These are phyloP conservation scores for Podila clonocystis DNA, from an alignment of 192 early-diverging fungal genomes.

Conservation along the genomic window DNA sequence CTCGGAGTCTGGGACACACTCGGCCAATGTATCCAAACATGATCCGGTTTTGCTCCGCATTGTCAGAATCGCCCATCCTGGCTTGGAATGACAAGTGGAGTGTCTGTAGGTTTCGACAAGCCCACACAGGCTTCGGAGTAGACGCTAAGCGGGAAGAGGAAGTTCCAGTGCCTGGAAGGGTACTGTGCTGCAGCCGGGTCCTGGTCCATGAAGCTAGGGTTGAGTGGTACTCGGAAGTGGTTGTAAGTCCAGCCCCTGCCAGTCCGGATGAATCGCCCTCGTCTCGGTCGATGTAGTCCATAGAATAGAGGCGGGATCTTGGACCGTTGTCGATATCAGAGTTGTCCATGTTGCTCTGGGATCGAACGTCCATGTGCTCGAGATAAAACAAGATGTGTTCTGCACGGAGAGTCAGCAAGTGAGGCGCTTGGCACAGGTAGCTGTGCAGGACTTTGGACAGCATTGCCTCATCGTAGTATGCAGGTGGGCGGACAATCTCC, in stretches of 20 bases:
- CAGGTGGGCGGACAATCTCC: not conserved
- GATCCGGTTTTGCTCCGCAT: constrained; percentile 1
- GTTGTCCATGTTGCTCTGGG: not conserved
- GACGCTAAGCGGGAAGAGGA: too few species aligned
- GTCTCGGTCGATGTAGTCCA: too few species aligned
- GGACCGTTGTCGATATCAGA: not conserved
- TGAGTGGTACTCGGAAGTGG: too few species aligned
- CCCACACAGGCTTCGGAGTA: not conserved
- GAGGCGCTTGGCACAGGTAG: not conserved
- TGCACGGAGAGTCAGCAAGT: not conserved
- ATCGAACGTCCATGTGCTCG: not conserved
- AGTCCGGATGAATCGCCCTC: too few species aligned
- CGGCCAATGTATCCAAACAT: constrained; percentile 14
- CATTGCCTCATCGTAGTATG: not conserved
- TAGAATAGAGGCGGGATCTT: too few species aligned
- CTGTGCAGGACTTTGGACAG: not conserved
- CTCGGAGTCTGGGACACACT: constrained; percentile 3
- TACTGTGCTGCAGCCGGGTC: too few species aligned
- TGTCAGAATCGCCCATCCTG: not conserved
- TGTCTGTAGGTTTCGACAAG: constrained; percentile 16
- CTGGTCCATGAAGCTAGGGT: too few species aligned
- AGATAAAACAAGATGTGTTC: not conserved
- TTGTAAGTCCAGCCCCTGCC: too few species aligned
- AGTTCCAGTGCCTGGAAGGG: too few species aligned
- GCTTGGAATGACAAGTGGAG: constrained; percentile 8